phyloP scores from a whole-genome alignment of 1,284 basidiomycete genomes.

The Tilletia indica region DNA sequence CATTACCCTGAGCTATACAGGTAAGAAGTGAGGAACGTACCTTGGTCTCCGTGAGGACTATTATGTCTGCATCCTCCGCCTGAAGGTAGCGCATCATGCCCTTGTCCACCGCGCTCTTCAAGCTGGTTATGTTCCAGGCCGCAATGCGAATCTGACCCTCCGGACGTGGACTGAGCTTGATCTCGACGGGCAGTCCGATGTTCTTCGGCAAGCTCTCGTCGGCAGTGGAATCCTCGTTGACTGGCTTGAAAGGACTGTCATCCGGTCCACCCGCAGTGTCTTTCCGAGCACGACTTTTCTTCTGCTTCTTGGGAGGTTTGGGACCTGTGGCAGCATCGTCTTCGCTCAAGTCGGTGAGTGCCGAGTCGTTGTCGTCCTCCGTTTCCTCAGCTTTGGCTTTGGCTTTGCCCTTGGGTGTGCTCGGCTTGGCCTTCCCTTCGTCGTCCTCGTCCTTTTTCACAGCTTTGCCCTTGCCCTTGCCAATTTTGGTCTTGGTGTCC shows the following conservation, averaged over 20 bases:
- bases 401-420: neutral
- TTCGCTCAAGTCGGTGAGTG: neutral
- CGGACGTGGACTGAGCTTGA: neutral
- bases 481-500: neutral
- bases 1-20: no score
- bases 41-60: constrained; percentile 51
- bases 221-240: neutral
- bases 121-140: constrained; percentile 50
- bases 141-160: constrained; percentile 7
- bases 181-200: neutral
- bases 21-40: constrained; percentile 7
- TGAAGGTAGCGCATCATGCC: constrained; percentile 50
- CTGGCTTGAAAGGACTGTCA: constrained; percentile 1
- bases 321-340: neutral
- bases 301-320: constrained; percentile 15
- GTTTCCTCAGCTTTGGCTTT: neutral
- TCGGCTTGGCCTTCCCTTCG: neutral
- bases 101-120: constrained; percentile 46
- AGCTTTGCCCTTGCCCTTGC: neutral
- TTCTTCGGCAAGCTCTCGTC: constrained; percentile 3
- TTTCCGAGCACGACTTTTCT: constrained; percentile 12
- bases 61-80: constrained; percentile 51
- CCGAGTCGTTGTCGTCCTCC: neutral
- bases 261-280: constrained; percentile 9
- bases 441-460: neutral